Evolutionary conservation across 305 asterid genomes (phyloP), one percentile per base, ranked within the genome.

Genomic region (Fraxinus paxiana): DNA sequence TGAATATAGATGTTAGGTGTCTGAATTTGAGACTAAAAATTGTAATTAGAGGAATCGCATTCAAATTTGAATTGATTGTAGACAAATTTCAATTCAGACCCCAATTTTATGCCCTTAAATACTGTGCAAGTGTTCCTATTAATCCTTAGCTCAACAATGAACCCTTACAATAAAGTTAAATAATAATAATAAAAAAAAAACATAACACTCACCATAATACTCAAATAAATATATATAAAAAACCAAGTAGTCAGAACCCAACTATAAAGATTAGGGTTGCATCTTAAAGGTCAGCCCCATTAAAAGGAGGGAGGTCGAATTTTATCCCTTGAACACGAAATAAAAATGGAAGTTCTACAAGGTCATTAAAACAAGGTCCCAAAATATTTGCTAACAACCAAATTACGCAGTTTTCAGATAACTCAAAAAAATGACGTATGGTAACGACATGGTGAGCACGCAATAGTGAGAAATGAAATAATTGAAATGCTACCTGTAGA

Each of bases 401-500:
- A 22, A 74, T 37, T 38, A 7, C 67, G 22, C 71, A 22, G 3
- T 63, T 24, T 20, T 28, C 15, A 9, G 33, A 63, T 63, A 63
- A 61, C 33, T 20, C 33, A 22, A 33, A 24, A 24, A 61, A 61
- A 61, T 61, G 33, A 61, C 26, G 34, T 63, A 22, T n/a, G 26
- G 2, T 12, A 22, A 22, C 33, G 71, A 22, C 6, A 22, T 5
- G 71, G 31, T 22, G n/a, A 61, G 71, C 71, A 61, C n/a, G n/a
- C 71, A 63, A 22, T 24, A n/a, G 5, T 24, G 54, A 73, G 13
- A 17, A 35, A 37, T 15, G 38, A 76, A 80, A 6, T 30, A 17
- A 17, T 2, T 17, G 46, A 75, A 82, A 33, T 77, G 3, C 65
- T 81, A 84, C 89, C 88, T 82, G 83, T 6, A 77, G 83, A 24